Base-by-base conservation (phyloP, 2,329 filamentous ascomycete species). In the Cladosporium sp. region DNA sequence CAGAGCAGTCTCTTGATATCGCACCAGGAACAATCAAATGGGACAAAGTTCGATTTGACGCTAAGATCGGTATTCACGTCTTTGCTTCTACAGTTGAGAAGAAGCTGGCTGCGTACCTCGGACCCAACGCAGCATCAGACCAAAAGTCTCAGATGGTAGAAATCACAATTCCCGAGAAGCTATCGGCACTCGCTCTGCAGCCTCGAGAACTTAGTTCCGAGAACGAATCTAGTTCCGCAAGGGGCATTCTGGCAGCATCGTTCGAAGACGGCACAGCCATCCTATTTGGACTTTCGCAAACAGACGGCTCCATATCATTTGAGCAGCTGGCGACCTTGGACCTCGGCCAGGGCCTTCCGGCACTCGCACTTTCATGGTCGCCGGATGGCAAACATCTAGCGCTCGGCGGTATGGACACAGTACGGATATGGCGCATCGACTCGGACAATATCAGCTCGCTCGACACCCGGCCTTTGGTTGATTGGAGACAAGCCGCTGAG, bases 301-400 rank as follows among this genome's bases (percentile, higher is more conserved):
- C 32, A 13, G 39, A 39, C 18, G 41, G 32, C 7, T 15, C 27
- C 20, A 27, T 48, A 5, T 15, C 22, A 6, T 43, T 43, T n/a
- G 39, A 50, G 47, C 47, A 24, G 17, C n/a, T 43, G 30, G 39
- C 30, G 11, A 43, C 20, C 2, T 18, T 43, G 29, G 30, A 50
- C 19, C 39, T 43, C 12, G 39, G 47, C 27, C 32, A 41, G 2
- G 32, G 54, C 20, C 54, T 51, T 20, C 67, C 69, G 22, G 70
- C 68, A 0, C 62, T 70, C 32, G 69, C 70, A 18, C 59, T 75
- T 4, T 64, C 71, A 1, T 77, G 74, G 62, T 73, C 72, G 1
- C 70, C 72, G 2, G 64, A 71, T 44, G 71, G 73, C 9, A 56
- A 54, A 4, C 61, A 72, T 9, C 59, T 77, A 7, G 74, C 74